A percentile compares a stretch with the other conserved stretches of the same genome.
Conservation (phyloP, 176 grass and related monocot species). For the Zoysia japonica region DNA sequence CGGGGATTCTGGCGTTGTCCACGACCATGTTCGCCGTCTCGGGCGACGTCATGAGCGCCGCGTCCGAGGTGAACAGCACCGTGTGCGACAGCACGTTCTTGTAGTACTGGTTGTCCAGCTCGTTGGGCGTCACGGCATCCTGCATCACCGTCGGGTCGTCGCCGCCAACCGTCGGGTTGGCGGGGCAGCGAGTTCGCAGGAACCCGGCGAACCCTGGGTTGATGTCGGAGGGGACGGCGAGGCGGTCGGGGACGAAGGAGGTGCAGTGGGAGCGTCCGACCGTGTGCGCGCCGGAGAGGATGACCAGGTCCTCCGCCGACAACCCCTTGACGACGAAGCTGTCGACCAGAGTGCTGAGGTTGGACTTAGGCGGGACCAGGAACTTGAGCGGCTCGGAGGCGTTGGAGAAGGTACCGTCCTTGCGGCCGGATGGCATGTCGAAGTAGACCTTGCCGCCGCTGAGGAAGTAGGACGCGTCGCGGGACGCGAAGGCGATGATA, state of each 20-base stretch:
- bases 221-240: constrained; percentile 31
- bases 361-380: constrained; percentile 4
- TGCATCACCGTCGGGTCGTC: constrained; percentile 32
- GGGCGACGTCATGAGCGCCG: constrained; percentile 30
- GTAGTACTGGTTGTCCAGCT: constrained; percentile 56
- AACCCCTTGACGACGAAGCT: constrained; percentile 24
- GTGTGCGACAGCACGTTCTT: constrained; percentile 15
- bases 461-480: constrained; percentile 41
- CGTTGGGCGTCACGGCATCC: constrained; percentile 15
- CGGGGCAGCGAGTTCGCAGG: constrained; percentile 19
- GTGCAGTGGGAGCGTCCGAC: constrained; percentile 52
- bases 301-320: constrained; percentile 39
- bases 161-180: not conserved
- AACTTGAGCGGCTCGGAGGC: constrained; percentile 34
- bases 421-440: constrained; percentile 27
- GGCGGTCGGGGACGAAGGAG: constrained; percentile 44
- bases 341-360: not conserved
- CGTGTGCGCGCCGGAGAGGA: constrained; percentile 46
- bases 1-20: constrained; percentile 22
- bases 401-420: constrained; percentile 35
- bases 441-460: constrained; percentile 19
- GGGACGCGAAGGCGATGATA: constrained; percentile 45
- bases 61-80: constrained; percentile 51
- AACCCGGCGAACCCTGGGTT: not conserved
- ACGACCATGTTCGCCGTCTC: constrained; percentile 21